A percentile compares a stretch with the other conserved stretches of the same genome.
These are phyloP conservation scores for Bipolaris oryzae DNA, from an alignment of 2,329 filamentous ascomycete species.

Conservation along the genomic window DNA sequence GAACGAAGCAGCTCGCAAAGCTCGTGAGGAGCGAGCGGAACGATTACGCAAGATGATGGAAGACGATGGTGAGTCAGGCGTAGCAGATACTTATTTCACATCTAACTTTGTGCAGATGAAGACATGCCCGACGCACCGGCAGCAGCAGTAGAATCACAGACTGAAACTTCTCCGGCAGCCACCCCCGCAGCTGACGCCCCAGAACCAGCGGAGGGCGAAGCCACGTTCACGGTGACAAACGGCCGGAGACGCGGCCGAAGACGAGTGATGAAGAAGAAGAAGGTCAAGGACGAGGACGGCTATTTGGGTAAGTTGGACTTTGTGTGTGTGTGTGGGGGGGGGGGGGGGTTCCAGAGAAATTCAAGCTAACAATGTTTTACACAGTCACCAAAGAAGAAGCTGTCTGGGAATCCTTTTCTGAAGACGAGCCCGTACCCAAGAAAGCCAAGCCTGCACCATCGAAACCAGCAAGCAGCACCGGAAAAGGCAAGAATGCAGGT, in stretches of 20 bases:
- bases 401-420: conserved; percentile 91
- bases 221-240: conserved; percentile 58
- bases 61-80: conserved; percentile 58
- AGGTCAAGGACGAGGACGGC: conserved; percentile 83
- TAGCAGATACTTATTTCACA: neutral
- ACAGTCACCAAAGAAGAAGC: conserved; percentile 83
- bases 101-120: conserved; percentile 53
- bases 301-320: conserved; percentile 72
- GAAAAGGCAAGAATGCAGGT: conserved; percentile 60
- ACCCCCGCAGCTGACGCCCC: conserved; percentile 25
- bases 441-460: conserved; percentile 57
- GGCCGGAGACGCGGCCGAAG: conserved; percentile 77
- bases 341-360: too few species aligned
- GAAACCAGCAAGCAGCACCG: conserved; percentile 46
- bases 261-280: conserved; percentile 86
- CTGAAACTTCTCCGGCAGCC: conserved; percentile 43
- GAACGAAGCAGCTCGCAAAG: conserved; percentile 47
- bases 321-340: too few species aligned
- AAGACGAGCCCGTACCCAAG: conserved; percentile 73
- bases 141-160: conserved; percentile 44
- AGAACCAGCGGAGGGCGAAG: conserved; percentile 33
- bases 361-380: conserved; percentile 24
- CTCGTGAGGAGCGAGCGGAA: conserved; percentile 68
- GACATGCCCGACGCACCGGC: conserved; percentile 63
- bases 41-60: conserved; percentile 78